phyloP scores from a whole-genome alignment of 139 green algal species.

The Yamagishiella unicocca region DNA sequence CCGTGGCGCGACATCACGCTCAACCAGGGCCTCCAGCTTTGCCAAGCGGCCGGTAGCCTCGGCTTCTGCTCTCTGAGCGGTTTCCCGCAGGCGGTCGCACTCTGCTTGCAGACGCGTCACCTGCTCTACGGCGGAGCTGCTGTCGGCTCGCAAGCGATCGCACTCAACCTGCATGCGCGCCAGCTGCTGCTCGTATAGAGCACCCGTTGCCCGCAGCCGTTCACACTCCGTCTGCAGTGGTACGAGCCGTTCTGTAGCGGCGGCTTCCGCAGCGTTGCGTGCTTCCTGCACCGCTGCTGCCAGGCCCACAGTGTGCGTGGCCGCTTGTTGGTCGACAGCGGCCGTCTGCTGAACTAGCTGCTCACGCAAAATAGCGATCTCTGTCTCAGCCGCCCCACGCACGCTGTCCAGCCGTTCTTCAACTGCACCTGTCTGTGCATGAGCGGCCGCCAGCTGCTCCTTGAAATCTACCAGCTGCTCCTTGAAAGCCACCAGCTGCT shows the following conservation, averaged over 20 bases:
- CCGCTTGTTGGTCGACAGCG: neutral
- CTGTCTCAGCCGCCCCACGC: neutral
- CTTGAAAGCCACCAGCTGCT: neutral
- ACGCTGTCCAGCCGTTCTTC: neutral
- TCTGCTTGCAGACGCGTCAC: neutral
- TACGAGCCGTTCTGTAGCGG: neutral
- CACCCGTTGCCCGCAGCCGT: constrained; percentile 8
- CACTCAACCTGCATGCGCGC: constrained; percentile 13
- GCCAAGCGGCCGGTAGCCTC: constrained; percentile 10
- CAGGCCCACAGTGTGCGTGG: neutral
- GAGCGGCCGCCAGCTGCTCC: constrained; percentile 7
- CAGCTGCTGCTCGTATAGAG: constrained; percentile 28
- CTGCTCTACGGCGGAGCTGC: neutral
- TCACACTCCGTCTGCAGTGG: constrained; percentile 31
- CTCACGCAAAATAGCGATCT: neutral
- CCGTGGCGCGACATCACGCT: neutral
- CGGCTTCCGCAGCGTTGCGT: neutral
- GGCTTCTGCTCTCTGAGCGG: neutral
- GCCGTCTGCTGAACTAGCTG: neutral
- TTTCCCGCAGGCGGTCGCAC: neutral
- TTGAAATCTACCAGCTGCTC: neutral
- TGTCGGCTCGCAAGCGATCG: neutral
- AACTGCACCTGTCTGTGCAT: neutral
- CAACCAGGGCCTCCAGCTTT: constrained; percentile 16
- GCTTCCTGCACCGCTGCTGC: constrained; percentile 39